Evolutionary conservation across 169 alveolate genomes (phyloP).

Genomic region (Plasmodium inui): DNA sequence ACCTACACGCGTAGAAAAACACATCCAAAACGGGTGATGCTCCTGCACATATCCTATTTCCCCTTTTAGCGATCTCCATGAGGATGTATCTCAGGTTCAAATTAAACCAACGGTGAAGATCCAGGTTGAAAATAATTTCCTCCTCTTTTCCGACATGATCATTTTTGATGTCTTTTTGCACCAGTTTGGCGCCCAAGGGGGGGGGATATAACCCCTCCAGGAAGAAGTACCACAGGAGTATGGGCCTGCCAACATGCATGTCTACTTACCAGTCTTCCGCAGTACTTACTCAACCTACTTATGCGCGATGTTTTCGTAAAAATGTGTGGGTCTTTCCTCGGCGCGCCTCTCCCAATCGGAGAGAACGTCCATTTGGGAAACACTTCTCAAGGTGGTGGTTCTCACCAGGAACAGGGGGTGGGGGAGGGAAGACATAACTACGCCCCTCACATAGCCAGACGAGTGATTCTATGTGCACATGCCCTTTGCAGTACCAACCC

Average conservation of each 20-base stretch:
- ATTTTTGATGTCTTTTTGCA: constrained; percentile 59
- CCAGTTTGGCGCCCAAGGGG: constrained; percentile 1
- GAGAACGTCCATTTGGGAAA: background rate
- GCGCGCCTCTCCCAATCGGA: background rate
- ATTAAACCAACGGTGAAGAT: constrained; percentile 52
- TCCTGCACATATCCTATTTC: background rate
- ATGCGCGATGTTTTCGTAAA: background rate
- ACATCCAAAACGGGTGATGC: background rate
- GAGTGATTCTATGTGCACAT: background rate
- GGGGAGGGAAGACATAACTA: background rate
- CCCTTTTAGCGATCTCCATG: constrained; percentile 22
- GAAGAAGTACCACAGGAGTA: background rate
- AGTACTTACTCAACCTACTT: background rate
- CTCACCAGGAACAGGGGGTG: background rate
- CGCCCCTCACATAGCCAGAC: background rate
- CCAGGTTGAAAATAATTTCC: constrained; percentile 48
- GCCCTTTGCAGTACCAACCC: background rate
- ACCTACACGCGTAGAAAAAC: background rate
- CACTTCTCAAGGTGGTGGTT: background rate
- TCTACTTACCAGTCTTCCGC: background rate
- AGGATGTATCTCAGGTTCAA: constrained; percentile 31
- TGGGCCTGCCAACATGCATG: background rate
- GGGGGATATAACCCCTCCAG: background rate
- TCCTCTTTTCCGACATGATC: constrained; percentile 57
- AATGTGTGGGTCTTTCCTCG: background rate